Evolutionary conservation across 2,329 filamentous ascomycete species (phyloP).

Genomic region (Plectosphaerella sp.): DNA sequence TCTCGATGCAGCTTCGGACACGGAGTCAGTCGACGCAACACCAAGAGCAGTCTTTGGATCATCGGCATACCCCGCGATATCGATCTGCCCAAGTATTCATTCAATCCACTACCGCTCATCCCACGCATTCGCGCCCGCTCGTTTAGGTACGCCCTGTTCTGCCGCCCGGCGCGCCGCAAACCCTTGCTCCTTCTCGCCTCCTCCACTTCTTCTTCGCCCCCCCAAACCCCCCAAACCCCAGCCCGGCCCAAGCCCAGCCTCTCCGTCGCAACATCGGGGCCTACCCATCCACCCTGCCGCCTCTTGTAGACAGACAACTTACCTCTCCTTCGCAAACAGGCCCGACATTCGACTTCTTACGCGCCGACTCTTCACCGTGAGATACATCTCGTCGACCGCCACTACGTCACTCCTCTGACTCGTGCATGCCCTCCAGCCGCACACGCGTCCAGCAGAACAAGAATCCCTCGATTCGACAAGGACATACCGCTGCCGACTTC

Average conservation of each 20-base stretch:
- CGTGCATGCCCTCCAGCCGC: too few relatives aligned
- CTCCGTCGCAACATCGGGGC: background rate
- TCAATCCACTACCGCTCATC: constrained; percentile 28
- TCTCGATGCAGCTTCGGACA: constrained; percentile 6
- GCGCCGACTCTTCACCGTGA: too few relatives aligned
- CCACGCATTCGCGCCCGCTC: constrained; percentile 24
- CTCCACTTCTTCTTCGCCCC: constrained; percentile 9
- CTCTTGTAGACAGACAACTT: background rate
- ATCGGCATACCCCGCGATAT: constrained; percentile 27
- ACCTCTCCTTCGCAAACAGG: background rate
- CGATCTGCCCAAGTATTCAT: constrained; percentile 34
- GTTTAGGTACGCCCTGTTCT: constrained; percentile 24
- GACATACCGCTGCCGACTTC: too few relatives aligned
- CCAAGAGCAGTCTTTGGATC: constrained; percentile 13
- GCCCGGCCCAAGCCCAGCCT: background rate
- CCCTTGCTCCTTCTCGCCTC: constrained; percentile 5
- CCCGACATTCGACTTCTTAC: background rate
- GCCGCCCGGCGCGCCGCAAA: constrained; percentile 10
- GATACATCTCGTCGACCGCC: too few relatives aligned
- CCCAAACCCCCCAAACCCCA: background rate
- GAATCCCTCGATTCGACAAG: too few relatives aligned
- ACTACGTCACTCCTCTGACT: too few relatives aligned
- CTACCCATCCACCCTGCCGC: background rate
- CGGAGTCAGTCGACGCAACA: constrained; percentile 4
- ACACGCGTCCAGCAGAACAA: too few relatives aligned